Evolutionary conservation across 202 grass and related monocot genomes (phyloP), one percentile per base, ranked within the genome.

Genomic region (Dendrocalamus latiflorus): DNA sequence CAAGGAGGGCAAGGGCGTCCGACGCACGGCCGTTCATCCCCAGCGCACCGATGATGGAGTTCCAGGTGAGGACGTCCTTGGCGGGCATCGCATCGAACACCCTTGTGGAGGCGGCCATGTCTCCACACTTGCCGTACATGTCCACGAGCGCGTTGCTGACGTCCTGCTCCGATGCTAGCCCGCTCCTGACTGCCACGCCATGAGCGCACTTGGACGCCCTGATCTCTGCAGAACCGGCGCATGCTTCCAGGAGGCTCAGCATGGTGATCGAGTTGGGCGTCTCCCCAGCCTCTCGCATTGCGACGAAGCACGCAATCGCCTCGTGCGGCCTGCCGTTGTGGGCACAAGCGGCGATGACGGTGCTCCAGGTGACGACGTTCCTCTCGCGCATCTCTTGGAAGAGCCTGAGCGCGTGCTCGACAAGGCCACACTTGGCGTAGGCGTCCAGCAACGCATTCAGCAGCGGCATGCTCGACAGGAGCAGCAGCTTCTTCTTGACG

Each of bases 51-150:
- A 93, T 90, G 85, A 93, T 88, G 18, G 80, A 79, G 64, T 90
- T 93, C 88, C 88, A 90, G 18, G 85, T 79, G 8, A 86, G 30
- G 20, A 88, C 61, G 38, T 86, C 89, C 81, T 75, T 90, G 10
- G 38, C 36, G 1, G 82, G 68, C 53, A 90, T 83, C 24, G 22
- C 50, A 20, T 79, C 42, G 39, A 93, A 93, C 81, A 88, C 82
- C 67, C 81, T 87, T 13, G 37, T 73, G 6, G 75, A 42, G 6
- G 26, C 64, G 28, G 79, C 74, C 28, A 88, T 26, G 44, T 90
- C 78, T 20, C 88, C 88, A 21, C 91, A 90, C 72, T 90, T 93
- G 33, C 80, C 87, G 65, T 93, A 89, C 84, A 85, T 84, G 49
- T 70, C 77, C 3, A 89, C 38, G 18, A 93, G 38, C 13, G 76